Conservation (phyloP, 2,329 filamentous ascomycete species). For the Colletotrichum tropicale region DNA sequence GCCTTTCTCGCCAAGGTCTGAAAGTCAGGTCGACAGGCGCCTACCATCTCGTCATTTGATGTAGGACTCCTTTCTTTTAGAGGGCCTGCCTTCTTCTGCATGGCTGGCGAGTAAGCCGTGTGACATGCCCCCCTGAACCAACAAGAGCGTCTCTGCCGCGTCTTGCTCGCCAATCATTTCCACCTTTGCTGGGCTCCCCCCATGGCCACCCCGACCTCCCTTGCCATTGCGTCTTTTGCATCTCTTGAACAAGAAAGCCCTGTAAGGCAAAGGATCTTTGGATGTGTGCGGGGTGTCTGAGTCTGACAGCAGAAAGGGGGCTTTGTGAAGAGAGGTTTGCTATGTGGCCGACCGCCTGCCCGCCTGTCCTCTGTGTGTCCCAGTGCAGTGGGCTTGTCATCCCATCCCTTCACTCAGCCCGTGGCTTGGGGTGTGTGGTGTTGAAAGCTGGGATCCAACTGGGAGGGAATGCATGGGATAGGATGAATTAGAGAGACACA, state of each 20-base stretch:
- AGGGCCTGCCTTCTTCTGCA: neutral
- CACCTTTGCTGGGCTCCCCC: neutral
- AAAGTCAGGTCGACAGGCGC: neutral
- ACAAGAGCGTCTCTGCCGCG: neutral
- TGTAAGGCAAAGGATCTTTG: neutral
- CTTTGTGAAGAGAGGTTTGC: neutral
- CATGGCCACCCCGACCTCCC: neutral
- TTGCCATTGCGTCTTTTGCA: neutral
- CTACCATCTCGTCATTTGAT: neutral
- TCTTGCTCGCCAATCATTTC: slow-evolving; percentile 3
- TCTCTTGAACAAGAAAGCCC: neutral
- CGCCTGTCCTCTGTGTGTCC: neutral
- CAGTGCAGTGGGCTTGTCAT: neutral
- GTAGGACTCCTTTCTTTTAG: neutral
- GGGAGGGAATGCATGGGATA: neutral
- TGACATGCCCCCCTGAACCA: neutral
- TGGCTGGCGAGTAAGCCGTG: neutral
- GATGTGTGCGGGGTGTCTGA: neutral
- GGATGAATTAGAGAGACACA: neutral
- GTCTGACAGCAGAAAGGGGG: neutral
- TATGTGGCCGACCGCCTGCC: neutral
- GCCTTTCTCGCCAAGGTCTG: neutral
- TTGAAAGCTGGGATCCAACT: neutral
- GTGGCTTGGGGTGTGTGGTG: slow-evolving; percentile 1
- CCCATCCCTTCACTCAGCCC: slow-evolving; percentile 9